Base-by-base conservation (phyloP, 768 basidiomycete species). In the Suillus ampliporus region DNA sequence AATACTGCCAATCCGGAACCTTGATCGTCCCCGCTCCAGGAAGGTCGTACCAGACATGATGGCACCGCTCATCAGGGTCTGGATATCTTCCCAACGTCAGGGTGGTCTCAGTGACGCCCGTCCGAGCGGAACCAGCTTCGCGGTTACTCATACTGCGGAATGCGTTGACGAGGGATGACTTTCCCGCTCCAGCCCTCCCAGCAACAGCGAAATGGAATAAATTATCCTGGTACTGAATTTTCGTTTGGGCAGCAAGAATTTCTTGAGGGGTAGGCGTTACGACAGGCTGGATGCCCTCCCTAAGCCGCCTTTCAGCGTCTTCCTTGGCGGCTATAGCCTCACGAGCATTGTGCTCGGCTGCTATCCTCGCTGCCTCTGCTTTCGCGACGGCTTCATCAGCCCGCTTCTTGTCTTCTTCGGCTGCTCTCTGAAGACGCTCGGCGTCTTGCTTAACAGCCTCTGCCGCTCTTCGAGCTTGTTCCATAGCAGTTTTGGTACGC, bases 81-180 rank as follows among this genome's bases (percentile, higher is more conserved):
- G 66, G 67, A 52, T 69, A 73, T 19, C 73, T 65, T 21, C 54
- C 51, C 40, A 71, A 48, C 28, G 56, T 41, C 28, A 51, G 41
- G 14, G 72, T 73, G 23, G 68, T 72, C 51, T 73, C 73, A 7
- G 58, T 60, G 26, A 73, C 60, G 19, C 72, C 72, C n/a, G 67
- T 67, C 1, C 60, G 52, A 43, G 73, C 74, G 23, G 73, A 69
- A 28, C 64, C 62, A 21, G 21, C 51, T 41, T 65, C 53, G 2
- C 57, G 50, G 57, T 70, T 69, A 19, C 41, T 44, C 31, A 73
- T 53, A 13, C 73, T 73, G n/a, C 74, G 68, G 53, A 72, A 68
- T 34, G 71, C 66, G 60, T 75, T 74, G 54, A 75, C 63, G 58
- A 75, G 58, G 11, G 73, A 74, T n/a, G 73, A 74, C 58, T 75